Conservation (phyloP, 495 filamentous ascomycete genomes). For the Penicillium malachiteum region DNA sequence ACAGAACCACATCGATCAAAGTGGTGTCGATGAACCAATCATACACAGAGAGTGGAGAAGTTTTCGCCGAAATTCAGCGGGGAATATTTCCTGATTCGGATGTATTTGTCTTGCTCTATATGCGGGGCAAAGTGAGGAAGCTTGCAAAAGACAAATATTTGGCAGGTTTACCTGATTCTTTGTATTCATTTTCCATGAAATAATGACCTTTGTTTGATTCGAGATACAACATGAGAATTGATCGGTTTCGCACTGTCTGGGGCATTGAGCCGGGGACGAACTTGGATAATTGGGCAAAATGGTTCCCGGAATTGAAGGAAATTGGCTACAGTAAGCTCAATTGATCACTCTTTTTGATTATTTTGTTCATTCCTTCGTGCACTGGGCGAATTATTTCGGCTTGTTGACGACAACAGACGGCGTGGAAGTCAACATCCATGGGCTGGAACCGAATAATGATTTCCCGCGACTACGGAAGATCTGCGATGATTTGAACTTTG, state of each 20-base stretch:
- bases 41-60: not conserved
- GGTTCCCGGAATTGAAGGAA: slow-evolving; percentile 20
- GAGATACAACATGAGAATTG: slow-evolving; percentile 9
- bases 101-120: not conserved
- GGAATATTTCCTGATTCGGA: slow-evolving; percentile 10
- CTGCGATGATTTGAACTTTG: slow-evolving; percentile 20
- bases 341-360: no score
- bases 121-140: not conserved
- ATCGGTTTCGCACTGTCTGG: slow-evolving; percentile 23
- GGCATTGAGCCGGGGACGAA: slow-evolving; percentile 21
- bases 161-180: no score
- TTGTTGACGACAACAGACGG: slow-evolving; percentile 4
- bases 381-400: not conserved
- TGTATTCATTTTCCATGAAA: no score
- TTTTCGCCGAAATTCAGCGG: slow-evolving; percentile 1
- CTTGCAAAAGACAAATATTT: not conserved
- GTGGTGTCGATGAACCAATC: not conserved
- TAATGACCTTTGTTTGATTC: no score
- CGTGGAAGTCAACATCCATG: slow-evolving; percentile 24
- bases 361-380: no score
- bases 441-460: slow-evolving; percentile 8
- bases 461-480: slow-evolving; percentile 17
- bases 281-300: slow-evolving; percentile 19
- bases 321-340: slow-evolving; percentile 25
- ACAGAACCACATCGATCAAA: not conserved